These are phyloP conservation scores for Talaromyces stipitatus DNA, from an alignment of 495 filamentous ascomycete species.

Conservation along the genomic window DNA sequence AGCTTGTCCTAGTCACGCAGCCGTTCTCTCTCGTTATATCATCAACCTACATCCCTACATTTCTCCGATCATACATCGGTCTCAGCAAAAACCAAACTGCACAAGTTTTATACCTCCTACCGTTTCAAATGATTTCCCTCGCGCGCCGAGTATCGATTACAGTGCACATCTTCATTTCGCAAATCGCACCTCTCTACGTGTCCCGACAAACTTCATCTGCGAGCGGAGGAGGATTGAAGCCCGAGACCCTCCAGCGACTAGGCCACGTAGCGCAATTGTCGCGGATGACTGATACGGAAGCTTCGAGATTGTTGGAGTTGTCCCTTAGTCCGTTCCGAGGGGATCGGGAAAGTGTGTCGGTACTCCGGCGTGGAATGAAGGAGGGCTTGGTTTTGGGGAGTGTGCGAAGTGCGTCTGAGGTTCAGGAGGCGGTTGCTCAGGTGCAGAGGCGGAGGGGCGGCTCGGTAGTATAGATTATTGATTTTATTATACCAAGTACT, in stretches of 20 bases:
- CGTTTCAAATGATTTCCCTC: slow-evolving; percentile 77
- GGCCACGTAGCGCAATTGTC: slow-evolving; percentile 37
- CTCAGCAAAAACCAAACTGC: slow-evolving; percentile 7
- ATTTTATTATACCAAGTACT: not conserved
- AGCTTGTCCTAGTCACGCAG: slow-evolving; percentile 65
- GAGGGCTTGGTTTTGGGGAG: slow-evolving; percentile 73
- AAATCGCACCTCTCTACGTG: slow-evolving; percentile 44
- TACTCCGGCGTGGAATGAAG: slow-evolving; percentile 57
- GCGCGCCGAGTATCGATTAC: slow-evolving; percentile 69
- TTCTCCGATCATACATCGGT: slow-evolving; percentile 25
- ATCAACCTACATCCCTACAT: slow-evolving; percentile 20
- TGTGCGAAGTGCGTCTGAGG: slow-evolving; percentile 64
- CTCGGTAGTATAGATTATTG: not conserved
- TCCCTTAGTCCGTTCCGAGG: slow-evolving; percentile 78
- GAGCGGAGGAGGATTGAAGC: slow-evolving; percentile 15
- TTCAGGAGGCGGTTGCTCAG: slow-evolving; percentile 62
- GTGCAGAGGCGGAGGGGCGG: slow-evolving; percentile 47
- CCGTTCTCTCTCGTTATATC: slow-evolving; percentile 37
- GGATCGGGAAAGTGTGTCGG: slow-evolving; percentile 52
- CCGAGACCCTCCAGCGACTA: slow-evolving; percentile 32
- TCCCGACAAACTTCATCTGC: slow-evolving; percentile 22
- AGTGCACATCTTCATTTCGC: slow-evolving; percentile 85
- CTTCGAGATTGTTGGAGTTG: slow-evolving; percentile 59
- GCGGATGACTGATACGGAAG: slow-evolving; percentile 55
- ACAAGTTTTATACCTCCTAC: slow-evolving; percentile 59